Percentiles rank a stretch among this genome's conserved stretches.
Evolutionary conservation across 2,329 filamentous ascomycete genomes (phyloP).

Genomic region (Cladophialophora carrionii): DNA sequence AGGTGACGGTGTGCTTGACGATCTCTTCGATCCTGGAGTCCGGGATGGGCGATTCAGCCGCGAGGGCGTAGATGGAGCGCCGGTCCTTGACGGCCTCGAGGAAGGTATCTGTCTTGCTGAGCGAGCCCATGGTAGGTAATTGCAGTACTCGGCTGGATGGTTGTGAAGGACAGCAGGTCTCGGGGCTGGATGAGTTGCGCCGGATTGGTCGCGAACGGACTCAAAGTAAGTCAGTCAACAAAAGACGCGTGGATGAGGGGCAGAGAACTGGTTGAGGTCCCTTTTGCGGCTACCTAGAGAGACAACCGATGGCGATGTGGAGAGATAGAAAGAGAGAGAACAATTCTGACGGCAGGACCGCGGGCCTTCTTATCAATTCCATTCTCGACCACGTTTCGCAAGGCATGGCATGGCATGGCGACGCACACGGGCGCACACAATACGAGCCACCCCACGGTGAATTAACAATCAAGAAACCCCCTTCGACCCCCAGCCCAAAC

Average conservation of each 20-base stretch:
- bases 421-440: background rate
- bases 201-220: too few relatives aligned
- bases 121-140: conserved; percentile 4
- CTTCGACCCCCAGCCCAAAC: background rate
- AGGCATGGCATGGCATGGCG: background rate
- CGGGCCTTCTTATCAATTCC: conserved; percentile 4
- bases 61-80: conserved; percentile 34
- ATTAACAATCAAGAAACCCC: background rate
- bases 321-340: too few relatives aligned
- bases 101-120: conserved; percentile 23
- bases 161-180: background rate
- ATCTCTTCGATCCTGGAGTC: conserved; percentile 35
- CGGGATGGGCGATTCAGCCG: conserved; percentile 28
- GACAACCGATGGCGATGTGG: background rate
- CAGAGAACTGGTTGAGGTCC: background rate
- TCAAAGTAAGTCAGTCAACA: conserved; percentile 3
- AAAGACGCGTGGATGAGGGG: background rate
- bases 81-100: conserved; percentile 29
- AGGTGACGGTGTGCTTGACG: conserved; percentile 33
- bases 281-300: background rate
- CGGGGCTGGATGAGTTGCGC: too few relatives aligned
- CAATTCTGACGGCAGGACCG: background rate
- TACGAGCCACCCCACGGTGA: background rate
- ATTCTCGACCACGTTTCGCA: background rate
- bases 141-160: too few relatives aligned